Evolutionary conservation across 805 yeast species (phyloP).

Genomic region (Teunomyces kruisii): DNA sequence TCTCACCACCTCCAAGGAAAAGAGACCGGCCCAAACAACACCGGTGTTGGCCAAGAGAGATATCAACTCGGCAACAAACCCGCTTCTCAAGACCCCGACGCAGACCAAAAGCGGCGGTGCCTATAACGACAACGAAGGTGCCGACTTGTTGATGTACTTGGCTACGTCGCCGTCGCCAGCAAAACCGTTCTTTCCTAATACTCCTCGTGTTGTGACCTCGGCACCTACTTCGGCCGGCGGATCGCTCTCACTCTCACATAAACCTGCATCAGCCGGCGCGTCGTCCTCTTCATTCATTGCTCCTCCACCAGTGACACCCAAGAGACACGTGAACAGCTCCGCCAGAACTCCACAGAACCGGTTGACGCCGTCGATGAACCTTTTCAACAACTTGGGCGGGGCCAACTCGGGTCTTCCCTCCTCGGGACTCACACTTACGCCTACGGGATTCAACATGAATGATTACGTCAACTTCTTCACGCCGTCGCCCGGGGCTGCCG

Average conservation of each 20-base stretch:
- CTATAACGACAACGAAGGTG: conserved; percentile 62
- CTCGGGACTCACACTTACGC: conserved; percentile 45
- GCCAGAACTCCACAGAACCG: conserved; percentile 41
- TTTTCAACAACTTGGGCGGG: conserved; percentile 23
- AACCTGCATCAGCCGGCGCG: conserved; percentile 18
- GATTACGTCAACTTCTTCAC: conserved; percentile 80
- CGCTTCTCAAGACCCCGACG: conserved; percentile 34
- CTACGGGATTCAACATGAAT: conserved; percentile 76
- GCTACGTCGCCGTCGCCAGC: conserved; percentile 83
- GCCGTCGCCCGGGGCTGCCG: conserved; percentile 54
- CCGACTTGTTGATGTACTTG: conserved; percentile 73
- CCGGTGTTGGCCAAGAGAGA: conserved; percentile 14
- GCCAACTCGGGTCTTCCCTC: conserved; percentile 36
- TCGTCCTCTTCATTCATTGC: conserved; percentile 31
- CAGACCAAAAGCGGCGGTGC: conserved; percentile 20
- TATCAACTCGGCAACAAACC: conserved; percentile 7
- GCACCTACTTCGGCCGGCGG: conserved; percentile 24
- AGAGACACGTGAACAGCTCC: conserved; percentile 26
- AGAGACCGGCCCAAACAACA: conserved; percentile 10
- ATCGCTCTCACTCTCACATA: conserved; percentile 6
- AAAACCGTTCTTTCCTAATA: conserved; percentile 32
- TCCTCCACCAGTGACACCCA: conserved; percentile 47
- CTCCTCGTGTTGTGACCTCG: conserved; percentile 25
- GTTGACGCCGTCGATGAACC: conserved; percentile 39
- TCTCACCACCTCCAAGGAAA: conserved; percentile 6